Evolutionary conservation across 2,329 filamentous ascomycete species (phyloP).

Genomic region (Trichoderma polysporum): DNA sequence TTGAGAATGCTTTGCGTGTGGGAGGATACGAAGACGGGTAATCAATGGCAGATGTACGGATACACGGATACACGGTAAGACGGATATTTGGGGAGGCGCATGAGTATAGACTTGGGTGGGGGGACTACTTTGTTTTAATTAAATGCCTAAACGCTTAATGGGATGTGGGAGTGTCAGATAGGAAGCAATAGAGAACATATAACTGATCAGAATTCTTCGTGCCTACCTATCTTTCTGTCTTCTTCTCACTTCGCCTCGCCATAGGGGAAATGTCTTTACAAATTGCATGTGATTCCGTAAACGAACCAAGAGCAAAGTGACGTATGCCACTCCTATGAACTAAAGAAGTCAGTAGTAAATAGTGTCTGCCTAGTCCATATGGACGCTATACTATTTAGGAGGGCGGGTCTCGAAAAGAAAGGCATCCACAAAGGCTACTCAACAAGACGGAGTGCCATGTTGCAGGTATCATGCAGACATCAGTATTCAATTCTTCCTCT

Average conservation of each 20-base stretch:
- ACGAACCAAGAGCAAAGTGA: no score
- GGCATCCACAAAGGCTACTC: background rate
- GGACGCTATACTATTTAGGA: background rate
- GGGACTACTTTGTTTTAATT: background rate
- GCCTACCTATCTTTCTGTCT: background rate
- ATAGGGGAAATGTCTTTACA: no score
- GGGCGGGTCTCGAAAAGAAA: background rate
- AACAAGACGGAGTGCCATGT: background rate
- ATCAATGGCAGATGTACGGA: background rate
- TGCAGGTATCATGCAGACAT: no score
- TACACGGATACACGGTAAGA: background rate
- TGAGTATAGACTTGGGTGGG: background rate
- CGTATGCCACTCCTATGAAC: no score
- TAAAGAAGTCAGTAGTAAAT: no score
- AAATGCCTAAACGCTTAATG: background rate
- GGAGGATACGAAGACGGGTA: background rate
- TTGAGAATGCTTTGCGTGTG: background rate
- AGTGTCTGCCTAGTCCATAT: background rate
- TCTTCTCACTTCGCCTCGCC: no score
- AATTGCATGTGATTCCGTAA: no score
- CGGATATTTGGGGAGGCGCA: background rate
- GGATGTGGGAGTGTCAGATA: background rate
- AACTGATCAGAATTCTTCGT: background rate
- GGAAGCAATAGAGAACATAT: background rate
- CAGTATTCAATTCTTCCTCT: background rate